phyloP scores from a whole-genome alignment of 73 alveolate genomes.

The Blepharisma stoltei region DNA sequence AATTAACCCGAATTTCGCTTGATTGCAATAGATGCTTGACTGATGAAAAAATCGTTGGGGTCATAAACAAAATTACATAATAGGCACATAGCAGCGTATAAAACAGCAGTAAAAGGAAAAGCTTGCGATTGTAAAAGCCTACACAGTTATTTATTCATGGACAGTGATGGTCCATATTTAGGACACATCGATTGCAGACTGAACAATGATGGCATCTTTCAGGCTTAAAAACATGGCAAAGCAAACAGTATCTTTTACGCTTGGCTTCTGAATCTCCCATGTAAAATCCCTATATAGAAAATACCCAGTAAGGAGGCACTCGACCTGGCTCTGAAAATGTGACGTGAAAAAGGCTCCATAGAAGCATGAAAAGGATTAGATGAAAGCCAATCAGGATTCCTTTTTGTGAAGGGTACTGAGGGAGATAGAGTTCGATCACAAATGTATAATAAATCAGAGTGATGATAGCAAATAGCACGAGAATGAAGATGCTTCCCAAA shows the following conservation, averaged over 20 bases:
- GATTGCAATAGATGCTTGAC: too few species aligned
- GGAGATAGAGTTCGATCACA: background rate
- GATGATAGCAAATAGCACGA: background rate
- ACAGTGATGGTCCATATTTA: conserved; percentile 56
- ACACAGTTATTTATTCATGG: conserved; percentile 58
- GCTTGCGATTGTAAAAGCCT: conserved; percentile 42
- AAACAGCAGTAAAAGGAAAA: conserved; percentile 36
- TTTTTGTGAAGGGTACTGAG: background rate
- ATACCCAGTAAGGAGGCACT: conserved; percentile 94
- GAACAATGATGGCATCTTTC: conserved; percentile 59
- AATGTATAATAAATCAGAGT: conserved; percentile 6
- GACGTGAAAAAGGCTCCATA: conserved; percentile 81
- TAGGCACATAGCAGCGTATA: conserved; percentile 54
- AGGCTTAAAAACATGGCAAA: conserved; percentile 81
- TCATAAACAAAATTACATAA: conserved; percentile 38
- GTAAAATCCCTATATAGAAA: conserved; percentile 60
- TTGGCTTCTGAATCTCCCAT: conserved; percentile 82
- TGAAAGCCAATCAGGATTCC: conserved; percentile 65
- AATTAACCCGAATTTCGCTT: too few species aligned
- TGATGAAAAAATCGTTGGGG: conserved; percentile 13
- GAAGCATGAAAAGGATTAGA: conserved; percentile 63
- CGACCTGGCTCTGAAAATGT: conserved; percentile 94
- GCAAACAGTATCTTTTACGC: conserved; percentile 84
- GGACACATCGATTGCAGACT: conserved; percentile 43
- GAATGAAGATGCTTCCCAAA: conserved; percentile 5